These are phyloP conservation scores for Senecio squalidus DNA, from an alignment of 140 eudicot genomes.

Conservation along the genomic window DNA sequence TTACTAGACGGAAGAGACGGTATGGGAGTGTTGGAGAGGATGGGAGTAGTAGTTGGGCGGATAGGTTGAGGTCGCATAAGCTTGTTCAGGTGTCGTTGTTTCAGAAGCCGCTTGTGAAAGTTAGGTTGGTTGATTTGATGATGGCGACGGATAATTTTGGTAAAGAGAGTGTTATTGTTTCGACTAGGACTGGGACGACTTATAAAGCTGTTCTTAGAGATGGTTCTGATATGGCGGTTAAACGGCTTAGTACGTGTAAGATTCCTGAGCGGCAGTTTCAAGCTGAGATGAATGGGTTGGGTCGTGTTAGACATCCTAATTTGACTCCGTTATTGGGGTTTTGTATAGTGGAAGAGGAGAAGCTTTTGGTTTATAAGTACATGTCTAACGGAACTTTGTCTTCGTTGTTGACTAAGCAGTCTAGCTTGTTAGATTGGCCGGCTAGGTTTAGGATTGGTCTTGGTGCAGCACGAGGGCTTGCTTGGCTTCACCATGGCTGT, in stretches of 20 bases:
- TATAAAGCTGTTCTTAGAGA: slow-evolving; percentile 78
- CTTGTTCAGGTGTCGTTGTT: slow-evolving; percentile 79
- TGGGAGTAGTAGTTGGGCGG: slow-evolving; percentile 57
- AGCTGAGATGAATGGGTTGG: slow-evolving; percentile 63
- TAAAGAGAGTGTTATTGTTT: slow-evolving; percentile 34
- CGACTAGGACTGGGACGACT: slow-evolving; percentile 64
- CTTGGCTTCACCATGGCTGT: slow-evolving; percentile 96
- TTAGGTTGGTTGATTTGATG: slow-evolving; percentile 72
- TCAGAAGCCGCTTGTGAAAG: slow-evolving; percentile 87
- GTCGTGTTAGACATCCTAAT: slow-evolving; percentile 77
- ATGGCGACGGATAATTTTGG: slow-evolving; percentile 63
- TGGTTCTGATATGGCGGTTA: slow-evolving; percentile 79
- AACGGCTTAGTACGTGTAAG: slow-evolving; percentile 55
- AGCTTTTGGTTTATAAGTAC: slow-evolving; percentile 82
- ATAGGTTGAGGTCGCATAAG: slow-evolving; percentile 55
- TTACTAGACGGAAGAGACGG: slow-evolving; percentile 38
- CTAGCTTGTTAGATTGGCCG: slow-evolving; percentile 56
- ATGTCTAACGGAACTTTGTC: slow-evolving; percentile 69
- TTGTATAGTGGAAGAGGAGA: slow-evolving; percentile 78
- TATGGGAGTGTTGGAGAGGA: slow-evolving; percentile 45
- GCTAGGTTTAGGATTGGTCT: slow-evolving; percentile 66
- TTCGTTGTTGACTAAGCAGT: slow-evolving; percentile 46
- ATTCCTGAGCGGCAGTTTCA: slow-evolving; percentile 72
- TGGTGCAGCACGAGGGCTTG: slow-evolving; percentile 89
- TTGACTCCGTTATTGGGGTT: slow-evolving; percentile 81